Evolutionary conservation across 2,329 filamentous ascomycete species (phyloP).

Genomic region (Aureobasidium pullulans): DNA sequence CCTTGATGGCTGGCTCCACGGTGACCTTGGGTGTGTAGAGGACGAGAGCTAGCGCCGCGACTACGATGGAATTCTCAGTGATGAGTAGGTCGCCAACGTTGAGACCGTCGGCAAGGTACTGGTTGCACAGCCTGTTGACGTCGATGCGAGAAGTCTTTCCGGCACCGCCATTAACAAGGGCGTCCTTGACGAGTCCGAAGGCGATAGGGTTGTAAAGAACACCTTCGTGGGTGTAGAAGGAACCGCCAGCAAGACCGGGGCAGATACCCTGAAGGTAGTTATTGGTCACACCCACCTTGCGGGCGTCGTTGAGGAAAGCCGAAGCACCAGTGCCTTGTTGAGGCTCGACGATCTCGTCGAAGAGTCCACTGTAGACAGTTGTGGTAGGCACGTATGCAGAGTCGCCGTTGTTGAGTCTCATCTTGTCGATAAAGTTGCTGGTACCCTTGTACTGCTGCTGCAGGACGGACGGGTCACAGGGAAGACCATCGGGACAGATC

Average conservation of each 20-base stretch:
- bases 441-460: constrained; percentile 39
- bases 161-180: constrained; percentile 41
- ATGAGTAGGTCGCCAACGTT: constrained; percentile 39
- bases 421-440: constrained; percentile 35
- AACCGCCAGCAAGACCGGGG: constrained; percentile 32
- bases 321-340: constrained; percentile 42
- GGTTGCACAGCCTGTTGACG: constrained; percentile 33
- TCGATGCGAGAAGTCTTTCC: constrained; percentile 35
- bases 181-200: constrained; percentile 40
- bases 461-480: constrained; percentile 35
- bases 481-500: constrained; percentile 22
- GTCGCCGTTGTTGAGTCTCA: constrained; percentile 41
- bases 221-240: constrained; percentile 45
- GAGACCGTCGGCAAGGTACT: constrained; percentile 32
- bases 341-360: constrained; percentile 48
- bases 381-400: constrained; percentile 51
- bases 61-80: constrained; percentile 36
- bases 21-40: constrained; percentile 28
- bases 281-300: constrained; percentile 43
- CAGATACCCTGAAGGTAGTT: constrained; percentile 43
- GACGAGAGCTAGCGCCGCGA: constrained; percentile 32
- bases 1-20: constrained; percentile 35
- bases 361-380: constrained; percentile 41
- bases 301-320: constrained; percentile 36
- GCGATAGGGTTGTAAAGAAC: constrained; percentile 44